Conservation (phyloP, 257 asterid species). For the Salvia splendens region DNA sequence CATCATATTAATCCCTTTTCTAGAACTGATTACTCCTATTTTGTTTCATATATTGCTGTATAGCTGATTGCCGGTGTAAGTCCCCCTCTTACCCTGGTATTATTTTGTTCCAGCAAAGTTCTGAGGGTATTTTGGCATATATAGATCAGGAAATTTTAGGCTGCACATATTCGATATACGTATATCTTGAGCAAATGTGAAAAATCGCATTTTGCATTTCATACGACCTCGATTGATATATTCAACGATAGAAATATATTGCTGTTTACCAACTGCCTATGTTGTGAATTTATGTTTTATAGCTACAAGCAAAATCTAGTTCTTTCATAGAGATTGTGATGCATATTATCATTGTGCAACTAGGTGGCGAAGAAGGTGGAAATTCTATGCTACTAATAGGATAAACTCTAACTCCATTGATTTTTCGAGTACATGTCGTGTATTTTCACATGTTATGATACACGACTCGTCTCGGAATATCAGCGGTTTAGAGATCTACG, state of each 20-base stretch:
- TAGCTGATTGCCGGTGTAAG: conserved; percentile 33
- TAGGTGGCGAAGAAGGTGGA: no score
- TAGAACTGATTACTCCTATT: conserved; percentile 8
- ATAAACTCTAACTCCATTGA: no score
- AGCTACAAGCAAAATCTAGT: background rate
- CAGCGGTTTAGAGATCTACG: background rate
- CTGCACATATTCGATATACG: conserved; percentile 40
- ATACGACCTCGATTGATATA: conserved; percentile 26
- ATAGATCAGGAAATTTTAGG: conserved; percentile 38
- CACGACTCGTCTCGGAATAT: no score
- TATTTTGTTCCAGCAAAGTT: conserved; percentile 44
- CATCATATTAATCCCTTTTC: conserved; percentile 20
- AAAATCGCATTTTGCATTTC: conserved; percentile 33
- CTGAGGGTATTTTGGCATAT: conserved; percentile 43
- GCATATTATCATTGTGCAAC: no score
- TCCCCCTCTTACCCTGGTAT: conserved; percentile 49
- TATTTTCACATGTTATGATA: no score
- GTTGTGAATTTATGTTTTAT: background rate
- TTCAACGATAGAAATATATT: conserved; percentile 26
- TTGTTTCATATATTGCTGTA: conserved; percentile 31
- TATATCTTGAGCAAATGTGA: conserved; percentile 37
- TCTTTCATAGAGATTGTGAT: conserved; percentile 4
- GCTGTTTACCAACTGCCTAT: conserved; percentile 17
- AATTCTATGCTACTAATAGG: no score
- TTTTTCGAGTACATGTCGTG: no score